Evolutionary conservation across 2,329 filamentous ascomycete genomes (phyloP).

Genomic region (Didymella arachidicola): DNA sequence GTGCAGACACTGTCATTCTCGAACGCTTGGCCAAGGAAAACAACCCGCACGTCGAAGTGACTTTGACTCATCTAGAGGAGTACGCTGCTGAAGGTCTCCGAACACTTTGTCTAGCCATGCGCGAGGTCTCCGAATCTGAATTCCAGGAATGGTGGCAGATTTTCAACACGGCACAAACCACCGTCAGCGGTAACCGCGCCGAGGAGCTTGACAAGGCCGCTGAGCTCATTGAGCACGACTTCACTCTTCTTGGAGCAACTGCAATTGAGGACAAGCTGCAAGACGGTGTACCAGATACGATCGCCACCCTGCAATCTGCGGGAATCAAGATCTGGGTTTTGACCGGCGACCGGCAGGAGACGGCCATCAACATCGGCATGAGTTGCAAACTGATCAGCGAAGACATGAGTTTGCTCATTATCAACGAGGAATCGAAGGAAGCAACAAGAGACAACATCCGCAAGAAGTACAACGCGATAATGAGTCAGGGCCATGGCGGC

Average conservation of each 20-base stretch:
- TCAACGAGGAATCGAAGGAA: constrained; percentile 85
- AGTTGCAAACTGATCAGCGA: constrained; percentile 98
- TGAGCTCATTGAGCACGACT: constrained; percentile 91
- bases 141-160: constrained; percentile 87
- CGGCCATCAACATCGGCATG: constrained; percentile 99
- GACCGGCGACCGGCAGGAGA: constrained; percentile 97
- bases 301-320: constrained; percentile 93
- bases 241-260: constrained; percentile 90
- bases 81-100: constrained; percentile 96
- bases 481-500: constrained; percentile 77
- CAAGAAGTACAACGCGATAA: constrained; percentile 92
- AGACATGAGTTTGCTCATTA: constrained; percentile 96
- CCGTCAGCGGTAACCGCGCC: constrained; percentile 87
- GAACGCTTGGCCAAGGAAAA: constrained; percentile 84
- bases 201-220: constrained; percentile 97
- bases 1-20: constrained; percentile 95
- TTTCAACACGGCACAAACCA: constrained; percentile 87
- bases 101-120: constrained; percentile 93
- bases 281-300: constrained; percentile 97
- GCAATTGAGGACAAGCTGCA: constrained; percentile 97
- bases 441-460: constrained; percentile 87
- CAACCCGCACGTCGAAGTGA: constrained; percentile 84
- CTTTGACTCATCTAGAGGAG: constrained; percentile 93
- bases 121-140: constrained; percentile 88
- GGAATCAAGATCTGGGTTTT: constrained; percentile 99